Conservation (phyloP, 1,284 basidiomycete genomes). For the Mycena citricolor region DNA sequence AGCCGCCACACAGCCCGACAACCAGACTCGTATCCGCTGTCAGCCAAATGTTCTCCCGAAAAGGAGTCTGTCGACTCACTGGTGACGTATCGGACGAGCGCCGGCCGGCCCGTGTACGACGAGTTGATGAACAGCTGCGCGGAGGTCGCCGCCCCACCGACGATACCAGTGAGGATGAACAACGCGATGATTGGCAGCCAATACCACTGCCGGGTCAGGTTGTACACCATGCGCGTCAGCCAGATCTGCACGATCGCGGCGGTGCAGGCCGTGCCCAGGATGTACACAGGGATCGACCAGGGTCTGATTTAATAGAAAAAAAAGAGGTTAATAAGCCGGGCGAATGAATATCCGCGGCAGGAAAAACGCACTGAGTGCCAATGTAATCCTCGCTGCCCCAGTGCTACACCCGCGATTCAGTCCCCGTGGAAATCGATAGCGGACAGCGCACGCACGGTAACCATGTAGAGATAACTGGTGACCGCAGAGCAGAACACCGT, state of each 20-base stretch:
- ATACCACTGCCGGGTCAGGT: conserved; percentile 11
- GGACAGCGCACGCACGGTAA: too few relatives aligned
- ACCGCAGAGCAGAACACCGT: conserved; percentile 5
- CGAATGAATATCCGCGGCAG: neutral
- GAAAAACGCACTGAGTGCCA: neutral
- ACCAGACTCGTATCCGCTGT: conserved; percentile 10
- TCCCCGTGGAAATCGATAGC: too few relatives aligned
- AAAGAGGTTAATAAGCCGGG: neutral
- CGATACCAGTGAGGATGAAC: conserved; percentile 6
- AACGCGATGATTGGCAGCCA: conserved; percentile 6
- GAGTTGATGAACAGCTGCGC: conserved; percentile 7
- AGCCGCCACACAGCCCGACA: conserved; percentile 1
- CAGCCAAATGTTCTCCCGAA: neutral
- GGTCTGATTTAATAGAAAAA: neutral
- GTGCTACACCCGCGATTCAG: too few relatives aligned
- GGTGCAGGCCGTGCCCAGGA: conserved; percentile 4
- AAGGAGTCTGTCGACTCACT: neutral
- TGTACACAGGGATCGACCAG: neutral
- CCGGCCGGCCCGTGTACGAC: conserved; percentile 2
- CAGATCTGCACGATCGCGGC: conserved; percentile 9
- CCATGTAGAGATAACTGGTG: conserved; percentile 4
- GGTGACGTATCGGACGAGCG: conserved; percentile 7
- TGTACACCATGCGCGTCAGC: conserved; percentile 10
- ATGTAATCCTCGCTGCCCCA: conserved; percentile 1
- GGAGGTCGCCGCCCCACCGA: conserved; percentile 4